A percentile compares a stretch with the other conserved stretches of the same genome.
These are phyloP conservation scores for Fraxinus quadrangulata DNA, from an alignment of 257 asterid genomes.

Conservation along the genomic window DNA sequence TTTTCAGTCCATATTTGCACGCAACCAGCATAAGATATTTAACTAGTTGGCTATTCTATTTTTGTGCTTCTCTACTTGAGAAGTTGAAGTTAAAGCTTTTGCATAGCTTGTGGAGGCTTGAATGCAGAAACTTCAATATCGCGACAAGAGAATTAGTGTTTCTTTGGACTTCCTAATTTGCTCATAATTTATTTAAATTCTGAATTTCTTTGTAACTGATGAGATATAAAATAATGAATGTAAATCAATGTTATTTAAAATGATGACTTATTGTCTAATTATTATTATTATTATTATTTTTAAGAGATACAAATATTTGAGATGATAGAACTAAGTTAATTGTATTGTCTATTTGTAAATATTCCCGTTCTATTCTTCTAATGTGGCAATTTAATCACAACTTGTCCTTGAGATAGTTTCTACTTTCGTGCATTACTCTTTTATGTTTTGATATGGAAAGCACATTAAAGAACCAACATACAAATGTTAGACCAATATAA, in stretches of 20 bases:
- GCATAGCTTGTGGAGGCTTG: background rate
- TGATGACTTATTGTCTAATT: background rate
- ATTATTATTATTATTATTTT: too few species aligned
- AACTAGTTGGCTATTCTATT: background rate
- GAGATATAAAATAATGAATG: background rate
- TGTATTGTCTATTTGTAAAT: background rate
- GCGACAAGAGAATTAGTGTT: background rate
- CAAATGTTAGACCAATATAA: too few species aligned
- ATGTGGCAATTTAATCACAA: background rate
- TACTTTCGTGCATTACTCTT: background rate
- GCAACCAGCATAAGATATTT: background rate
- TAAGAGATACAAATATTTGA: too few species aligned
- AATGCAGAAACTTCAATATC: background rate
- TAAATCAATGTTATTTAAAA: too few species aligned
- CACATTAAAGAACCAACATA: background rate
- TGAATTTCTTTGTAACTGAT: background rate
- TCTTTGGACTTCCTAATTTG: background rate
- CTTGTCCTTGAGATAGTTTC: background rate
- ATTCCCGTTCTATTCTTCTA: background rate
- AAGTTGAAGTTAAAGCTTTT: background rate
- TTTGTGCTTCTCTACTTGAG: background rate
- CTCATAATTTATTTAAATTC: background rate
- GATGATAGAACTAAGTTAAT: background rate
- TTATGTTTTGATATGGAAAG: background rate
- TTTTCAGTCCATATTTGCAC: background rate